A percentile compares a stretch with the other conserved stretches of the same genome.
Evolutionary conservation across 441 rosid species (phyloP).

Genomic region (Populus hybrid): DNA sequence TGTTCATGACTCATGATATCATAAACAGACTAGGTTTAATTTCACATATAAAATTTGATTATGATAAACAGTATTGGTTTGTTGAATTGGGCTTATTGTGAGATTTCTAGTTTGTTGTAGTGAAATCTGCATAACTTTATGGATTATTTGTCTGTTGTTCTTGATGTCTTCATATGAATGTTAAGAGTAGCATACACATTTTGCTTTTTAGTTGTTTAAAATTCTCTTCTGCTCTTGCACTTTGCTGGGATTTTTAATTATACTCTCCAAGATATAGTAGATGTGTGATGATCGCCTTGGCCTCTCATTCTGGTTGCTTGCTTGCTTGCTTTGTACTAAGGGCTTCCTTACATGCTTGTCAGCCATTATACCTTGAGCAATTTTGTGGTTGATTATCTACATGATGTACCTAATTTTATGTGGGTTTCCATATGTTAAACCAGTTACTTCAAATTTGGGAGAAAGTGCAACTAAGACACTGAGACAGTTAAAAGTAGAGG

Average conservation of each 20-base stretch:
- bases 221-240: neutral
- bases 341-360: neutral
- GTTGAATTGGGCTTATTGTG: neutral
- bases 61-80: neutral
- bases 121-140: neutral
- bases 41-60: neutral
- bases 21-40: neutral
- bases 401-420: conserved; percentile 16
- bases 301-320: no score
- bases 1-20: neutral
- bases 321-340: neutral
- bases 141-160: neutral
- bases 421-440: conserved; percentile 18
- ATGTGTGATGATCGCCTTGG: neutral
- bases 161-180: conserved; percentile 2
- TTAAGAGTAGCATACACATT: neutral
- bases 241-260: neutral
- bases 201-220: neutral
- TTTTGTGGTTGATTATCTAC: neutral
- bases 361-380: conserved; percentile 1
- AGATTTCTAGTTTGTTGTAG: neutral
- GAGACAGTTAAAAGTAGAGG: conserved; percentile 77
- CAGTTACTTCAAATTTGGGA: conserved; percentile 33
- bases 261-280: neutral
- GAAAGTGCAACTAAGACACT: conserved; percentile 61